Conservation (phyloP, 352 stramenopile genomes). For the Phytophthora parvispora region DNA sequence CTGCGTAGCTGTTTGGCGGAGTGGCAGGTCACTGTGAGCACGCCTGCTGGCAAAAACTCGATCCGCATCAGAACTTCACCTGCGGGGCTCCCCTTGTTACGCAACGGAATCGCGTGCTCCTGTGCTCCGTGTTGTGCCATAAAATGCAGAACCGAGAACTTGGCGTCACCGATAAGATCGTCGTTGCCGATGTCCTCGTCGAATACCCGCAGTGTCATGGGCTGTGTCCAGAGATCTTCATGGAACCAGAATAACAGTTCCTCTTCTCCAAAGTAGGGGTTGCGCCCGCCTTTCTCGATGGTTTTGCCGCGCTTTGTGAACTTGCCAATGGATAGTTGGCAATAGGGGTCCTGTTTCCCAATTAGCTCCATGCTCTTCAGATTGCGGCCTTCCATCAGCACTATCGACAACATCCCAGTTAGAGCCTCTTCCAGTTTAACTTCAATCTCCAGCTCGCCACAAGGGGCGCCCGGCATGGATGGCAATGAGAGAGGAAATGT, state of each 20-base stretch:
- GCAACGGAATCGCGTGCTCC: conserved; percentile 69
- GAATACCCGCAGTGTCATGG: conserved; percentile 80
- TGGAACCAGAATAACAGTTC: conserved; percentile 94
- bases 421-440: conserved; percentile 83
- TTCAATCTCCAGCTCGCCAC: conserved; percentile 74
- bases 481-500: conserved; percentile 67
- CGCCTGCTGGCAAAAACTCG: conserved; percentile 86
- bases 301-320: conserved; percentile 85
- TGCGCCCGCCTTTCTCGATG: conserved; percentile 79
- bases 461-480: conserved; percentile 20
- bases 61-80: conserved; percentile 84
- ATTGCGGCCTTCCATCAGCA: conserved; percentile 89
- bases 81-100: conserved; percentile 70
- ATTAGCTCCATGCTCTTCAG: conserved; percentile 94
- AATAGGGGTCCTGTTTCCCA: conserved; percentile 93
- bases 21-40: conserved; percentile 68
- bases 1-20: conserved; percentile 73
- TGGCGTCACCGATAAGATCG: conserved; percentile 87
- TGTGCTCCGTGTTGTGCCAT: conserved; percentile 62
- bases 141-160: conserved; percentile 80
- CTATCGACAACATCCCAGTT: conserved; percentile 87
- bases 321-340: conserved; percentile 80
- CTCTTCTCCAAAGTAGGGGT: conserved; percentile 94
- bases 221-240: conserved; percentile 89
- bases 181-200: conserved; percentile 93